These are phyloP conservation scores for Malus sylvestris DNA, from an alignment of 306 rosid species.

Conservation along the genomic window DNA sequence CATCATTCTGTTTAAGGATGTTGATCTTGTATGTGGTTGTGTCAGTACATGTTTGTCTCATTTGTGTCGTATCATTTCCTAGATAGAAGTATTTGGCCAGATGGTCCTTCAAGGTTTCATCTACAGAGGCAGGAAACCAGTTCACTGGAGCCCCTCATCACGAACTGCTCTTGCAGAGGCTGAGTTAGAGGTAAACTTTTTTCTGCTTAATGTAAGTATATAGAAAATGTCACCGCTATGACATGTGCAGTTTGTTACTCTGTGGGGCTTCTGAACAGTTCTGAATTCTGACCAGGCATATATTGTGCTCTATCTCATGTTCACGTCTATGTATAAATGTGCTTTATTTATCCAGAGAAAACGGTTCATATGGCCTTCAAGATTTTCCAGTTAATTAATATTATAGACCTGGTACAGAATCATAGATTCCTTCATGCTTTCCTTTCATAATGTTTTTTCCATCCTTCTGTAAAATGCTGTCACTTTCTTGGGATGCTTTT, in stretches of 20 bases:
- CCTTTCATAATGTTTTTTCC: neutral
- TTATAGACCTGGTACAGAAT: neutral
- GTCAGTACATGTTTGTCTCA: neutral
- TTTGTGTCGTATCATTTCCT: constrained; percentile 22
- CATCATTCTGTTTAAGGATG: neutral
- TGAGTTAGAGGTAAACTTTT: constrained; percentile 73
- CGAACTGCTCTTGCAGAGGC: constrained; percentile 99
- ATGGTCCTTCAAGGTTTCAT: constrained; percentile 90
- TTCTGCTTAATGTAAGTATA: constrained; percentile 5
- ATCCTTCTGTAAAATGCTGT: neutral
- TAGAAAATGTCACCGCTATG: neutral
- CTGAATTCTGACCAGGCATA: neutral
- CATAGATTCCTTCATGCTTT: neutral
- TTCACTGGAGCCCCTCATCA: constrained; percentile 99
- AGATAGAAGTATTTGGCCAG: constrained; percentile 98
- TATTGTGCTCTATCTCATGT: neutral
- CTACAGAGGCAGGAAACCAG: constrained; percentile 95
- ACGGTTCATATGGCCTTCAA: neutral
- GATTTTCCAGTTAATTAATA: neutral
- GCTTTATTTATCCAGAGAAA: neutral
- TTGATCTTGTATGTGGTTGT: neutral
- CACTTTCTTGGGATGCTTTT: neutral
- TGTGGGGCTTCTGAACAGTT: neutral
- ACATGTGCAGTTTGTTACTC: neutral
- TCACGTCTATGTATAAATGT: neutral